Percentiles rank a stretch among this genome's conserved stretches.
phyloP scores from a whole-genome alignment of 768 basidiomycete genomes.

The Coprinopsis sp. region DNA sequence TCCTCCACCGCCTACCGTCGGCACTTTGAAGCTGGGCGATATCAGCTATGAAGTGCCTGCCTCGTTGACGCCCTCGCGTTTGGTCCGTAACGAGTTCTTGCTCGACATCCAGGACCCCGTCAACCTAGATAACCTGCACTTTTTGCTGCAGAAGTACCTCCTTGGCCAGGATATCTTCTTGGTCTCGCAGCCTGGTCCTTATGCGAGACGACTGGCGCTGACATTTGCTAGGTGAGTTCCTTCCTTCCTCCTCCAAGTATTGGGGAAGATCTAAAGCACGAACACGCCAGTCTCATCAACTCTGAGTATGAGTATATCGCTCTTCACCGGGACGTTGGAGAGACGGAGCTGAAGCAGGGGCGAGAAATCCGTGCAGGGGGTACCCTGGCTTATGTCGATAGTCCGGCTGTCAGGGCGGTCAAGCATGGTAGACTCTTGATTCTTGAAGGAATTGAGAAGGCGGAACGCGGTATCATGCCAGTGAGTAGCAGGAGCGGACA shows the following conservation, averaged over 20 bases:
- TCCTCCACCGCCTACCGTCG: slow-evolving; percentile 38
- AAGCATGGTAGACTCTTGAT: slow-evolving; percentile 63
- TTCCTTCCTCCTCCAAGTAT: not conserved
- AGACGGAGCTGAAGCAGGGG: slow-evolving; percentile 69
- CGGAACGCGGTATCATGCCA: slow-evolving; percentile 70
- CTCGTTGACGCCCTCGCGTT: slow-evolving; percentile 42
- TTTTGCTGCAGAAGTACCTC: slow-evolving; percentile 63
- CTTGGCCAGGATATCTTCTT: slow-evolving; percentile 66
- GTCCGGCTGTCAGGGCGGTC: slow-evolving; percentile 60
- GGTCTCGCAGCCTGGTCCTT: slow-evolving; percentile 63
- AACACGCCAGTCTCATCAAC: slow-evolving; percentile 57
- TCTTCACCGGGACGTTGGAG: slow-evolving; percentile 65
- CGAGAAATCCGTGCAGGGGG: slow-evolving; percentile 59
- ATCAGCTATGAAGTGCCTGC: slow-evolving; percentile 53
- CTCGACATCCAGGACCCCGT: slow-evolving; percentile 49
- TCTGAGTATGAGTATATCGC: slow-evolving; percentile 66
- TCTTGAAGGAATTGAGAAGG: slow-evolving; percentile 67
- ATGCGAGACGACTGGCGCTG: slow-evolving; percentile 56
- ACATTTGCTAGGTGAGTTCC: slow-evolving; percentile 53
- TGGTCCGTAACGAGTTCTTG: slow-evolving; percentile 40
- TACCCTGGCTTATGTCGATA: slow-evolving; percentile 63
- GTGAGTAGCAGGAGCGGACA: slow-evolving; percentile 29
- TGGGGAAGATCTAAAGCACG: not conserved
- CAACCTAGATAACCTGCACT: slow-evolving; percentile 56
- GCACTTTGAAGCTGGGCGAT: slow-evolving; percentile 52